Percentiles rank a stretch among this genome's conserved stretches.
phyloP scores from a whole-genome alignment of 192 early-diverging fungal species.

The Linnemannia schmuckeri region DNA sequence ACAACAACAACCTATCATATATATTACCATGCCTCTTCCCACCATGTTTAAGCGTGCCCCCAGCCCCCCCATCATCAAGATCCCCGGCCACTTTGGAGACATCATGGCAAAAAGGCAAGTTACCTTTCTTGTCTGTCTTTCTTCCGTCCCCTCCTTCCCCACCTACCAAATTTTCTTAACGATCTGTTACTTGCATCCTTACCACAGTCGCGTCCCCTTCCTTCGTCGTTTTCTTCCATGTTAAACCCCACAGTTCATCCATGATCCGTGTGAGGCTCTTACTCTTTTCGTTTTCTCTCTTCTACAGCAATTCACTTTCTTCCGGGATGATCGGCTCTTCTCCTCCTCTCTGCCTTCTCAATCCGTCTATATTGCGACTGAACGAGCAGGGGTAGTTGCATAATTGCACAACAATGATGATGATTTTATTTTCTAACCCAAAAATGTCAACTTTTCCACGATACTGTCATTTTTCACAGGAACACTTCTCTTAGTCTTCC shows the following conservation, averaged over 20 bases:
- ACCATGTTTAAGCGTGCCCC: conserved; percentile 45
- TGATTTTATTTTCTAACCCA: not conserved
- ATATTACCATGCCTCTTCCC: conserved; percentile 27
- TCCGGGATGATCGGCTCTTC: not conserved
- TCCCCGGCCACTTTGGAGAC: conserved; percentile 63
- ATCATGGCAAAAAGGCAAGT: conserved; percentile 53
- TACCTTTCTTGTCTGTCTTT: too few species aligned
- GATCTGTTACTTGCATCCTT: not conserved
- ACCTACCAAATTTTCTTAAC: too few species aligned
- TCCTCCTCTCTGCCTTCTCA: not conserved
- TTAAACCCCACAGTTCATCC: too few species aligned
- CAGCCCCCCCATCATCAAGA: conserved; percentile 40
- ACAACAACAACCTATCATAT: not conserved
- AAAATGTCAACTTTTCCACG: not conserved
- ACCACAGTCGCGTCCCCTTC: not conserved
- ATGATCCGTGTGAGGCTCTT: too few species aligned
- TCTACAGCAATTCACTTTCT: not conserved
- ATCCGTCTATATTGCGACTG: too few species aligned
- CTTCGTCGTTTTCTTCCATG: not conserved
- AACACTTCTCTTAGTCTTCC: conserved; percentile 51
- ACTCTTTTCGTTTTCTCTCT: too few species aligned
- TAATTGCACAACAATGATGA: not conserved
- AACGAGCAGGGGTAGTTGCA: too few species aligned
- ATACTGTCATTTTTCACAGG: conserved; percentile 17
- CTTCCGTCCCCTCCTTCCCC: too few species aligned